Base-by-base conservation (phyloP, 2,329 filamentous ascomycete genomes). In the Aspergillus sp. region DNA sequence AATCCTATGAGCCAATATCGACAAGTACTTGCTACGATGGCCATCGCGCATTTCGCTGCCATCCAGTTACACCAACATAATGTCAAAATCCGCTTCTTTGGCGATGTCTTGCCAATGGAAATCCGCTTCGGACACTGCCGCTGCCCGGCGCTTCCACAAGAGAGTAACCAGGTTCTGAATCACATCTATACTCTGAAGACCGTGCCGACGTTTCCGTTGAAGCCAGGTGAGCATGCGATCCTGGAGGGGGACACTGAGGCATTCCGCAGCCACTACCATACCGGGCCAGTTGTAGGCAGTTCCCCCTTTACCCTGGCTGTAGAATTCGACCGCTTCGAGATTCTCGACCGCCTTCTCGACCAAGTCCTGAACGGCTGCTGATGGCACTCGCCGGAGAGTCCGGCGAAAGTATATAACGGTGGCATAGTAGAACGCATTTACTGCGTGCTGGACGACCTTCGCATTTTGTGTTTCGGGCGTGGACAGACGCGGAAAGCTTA, bases 201-300 rank as follows among this genome's bases (percentile, higher is more conserved):
- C 58, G 13, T 60, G 46, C 5, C 49, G 51, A n/a, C 45, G 44
- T 40, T 60, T 56, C 2, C 42, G 36, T 11, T 43, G 44, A 34
- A 58, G 60, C 41, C 48, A 57, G 10, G 37, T 37, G 7, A 48
- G 38, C 49, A 60, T 57, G 2, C 51, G 43, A 14, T 32, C 30
- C 34, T 56, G 53, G 17, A 57, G 34, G 15, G 43, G 45, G 4
- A 30, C 27, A 3, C 36, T 40, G 20, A 48, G 37, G 26, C 57
- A 61, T 30, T 60, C 58, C 4, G 55, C 55, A 2, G 53, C 57
- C 3, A 60, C 43, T 2, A 60, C 51, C 20, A 61, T 47, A 3
- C 49, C 51, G 2, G 56, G 55, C 58, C 58, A 61, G 17, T 59
- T 48, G 35, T 60, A 55, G 12, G 58, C 49, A 33, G 48, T 55